phyloP scores from a whole-genome alignment of 2,329 filamentous ascomycete genomes.

The Epicoccum sorghinum region DNA sequence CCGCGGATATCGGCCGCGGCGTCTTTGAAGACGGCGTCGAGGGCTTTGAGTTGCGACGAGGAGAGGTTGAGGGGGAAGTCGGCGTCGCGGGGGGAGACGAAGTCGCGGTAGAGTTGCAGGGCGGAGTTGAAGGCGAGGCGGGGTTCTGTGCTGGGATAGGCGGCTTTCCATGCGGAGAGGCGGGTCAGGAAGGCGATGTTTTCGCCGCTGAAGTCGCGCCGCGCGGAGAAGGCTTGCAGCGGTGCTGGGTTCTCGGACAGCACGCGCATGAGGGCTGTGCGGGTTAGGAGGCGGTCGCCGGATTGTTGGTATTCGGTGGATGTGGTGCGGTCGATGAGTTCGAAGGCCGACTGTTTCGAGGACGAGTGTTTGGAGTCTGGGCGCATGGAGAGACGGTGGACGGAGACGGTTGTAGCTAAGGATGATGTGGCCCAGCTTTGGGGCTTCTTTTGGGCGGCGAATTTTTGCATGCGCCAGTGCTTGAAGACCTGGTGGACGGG shows the following conservation, averaged over 20 bases:
- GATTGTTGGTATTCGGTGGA: not conserved
- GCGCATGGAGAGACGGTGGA: not conserved
- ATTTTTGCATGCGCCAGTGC: constrained; percentile 8
- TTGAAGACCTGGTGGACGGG: constrained; percentile 23
- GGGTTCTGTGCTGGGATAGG: not conserved
- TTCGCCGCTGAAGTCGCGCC: constrained; percentile 22
- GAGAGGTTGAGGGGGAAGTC: constrained; percentile 24
- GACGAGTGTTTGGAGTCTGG: not conserved
- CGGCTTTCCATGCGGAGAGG: constrained; percentile 13
- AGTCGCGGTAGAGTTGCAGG: constrained; percentile 17
- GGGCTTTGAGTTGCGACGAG: constrained; percentile 9
- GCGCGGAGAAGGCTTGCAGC: constrained; percentile 24
- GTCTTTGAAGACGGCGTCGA: constrained; percentile 16
- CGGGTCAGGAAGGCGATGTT: constrained; percentile 24
- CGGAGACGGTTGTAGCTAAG: not conserved
- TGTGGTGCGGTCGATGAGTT: constrained; percentile 13
- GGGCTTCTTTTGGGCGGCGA: not conserved
- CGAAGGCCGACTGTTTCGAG: constrained; percentile 9
- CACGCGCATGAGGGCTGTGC: constrained; percentile 16
- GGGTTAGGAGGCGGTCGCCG: constrained; percentile 17
- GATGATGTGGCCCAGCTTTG: constrained; percentile 9
- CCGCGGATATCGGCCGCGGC: constrained; percentile 12
- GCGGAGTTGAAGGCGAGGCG: constrained; percentile 14
- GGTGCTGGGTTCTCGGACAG: constrained; percentile 17
- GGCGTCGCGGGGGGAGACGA: constrained; percentile 19